Evolutionary conservation across 1,284 basidiomycete genomes (phyloP), one percentile per base, ranked within the genome.

Genomic region (Ustilago tritici): DNA sequence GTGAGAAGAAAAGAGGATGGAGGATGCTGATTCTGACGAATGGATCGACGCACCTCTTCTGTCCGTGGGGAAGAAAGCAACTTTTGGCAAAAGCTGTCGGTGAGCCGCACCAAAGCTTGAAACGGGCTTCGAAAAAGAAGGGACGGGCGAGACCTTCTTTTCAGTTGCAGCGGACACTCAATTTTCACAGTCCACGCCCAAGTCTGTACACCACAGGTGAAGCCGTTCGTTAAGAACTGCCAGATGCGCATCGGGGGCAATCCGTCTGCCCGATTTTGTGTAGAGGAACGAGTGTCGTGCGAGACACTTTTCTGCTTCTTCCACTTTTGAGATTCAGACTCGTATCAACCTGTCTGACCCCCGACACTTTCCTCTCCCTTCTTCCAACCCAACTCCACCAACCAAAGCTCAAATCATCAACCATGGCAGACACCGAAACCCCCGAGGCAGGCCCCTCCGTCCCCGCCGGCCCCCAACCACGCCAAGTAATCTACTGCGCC

Each of bases 401-500:
- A 15, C 36, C 40, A 32, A 3, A 19, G 10, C 40, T 6, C 31
- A 46, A 7, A 31, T 6, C 31, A 28, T 5, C 8, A 15, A 65
- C 8, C 3, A 74, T 74, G 71, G 71, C 65, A 8, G 71, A 74
- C 66, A 28, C 56, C 10, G 65, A 74, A 56, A 32, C 4, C n/a
- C 15, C 61, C 49, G 75, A 77, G 61, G 75, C 75, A 10, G 75
- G 75, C 14, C 75, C 75, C 5, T 77, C 75, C 5, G 74, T 61
- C 9, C 61, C 68, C 19, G 57, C 66, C 52, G 70, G 70, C 2
- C 70, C 76, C 5, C 74, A 76, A 15, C 74, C 79, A 19, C 71
- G 81, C 40, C 54, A 65, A 31, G 70, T 79, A 38, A 43, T 78
- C 54, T 84, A 84, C 72, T 84, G 82, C 50, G 72, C 77, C 12